phyloP scores from a whole-genome alignment of 257 asterid species.

The Sherardia arvensis region DNA sequence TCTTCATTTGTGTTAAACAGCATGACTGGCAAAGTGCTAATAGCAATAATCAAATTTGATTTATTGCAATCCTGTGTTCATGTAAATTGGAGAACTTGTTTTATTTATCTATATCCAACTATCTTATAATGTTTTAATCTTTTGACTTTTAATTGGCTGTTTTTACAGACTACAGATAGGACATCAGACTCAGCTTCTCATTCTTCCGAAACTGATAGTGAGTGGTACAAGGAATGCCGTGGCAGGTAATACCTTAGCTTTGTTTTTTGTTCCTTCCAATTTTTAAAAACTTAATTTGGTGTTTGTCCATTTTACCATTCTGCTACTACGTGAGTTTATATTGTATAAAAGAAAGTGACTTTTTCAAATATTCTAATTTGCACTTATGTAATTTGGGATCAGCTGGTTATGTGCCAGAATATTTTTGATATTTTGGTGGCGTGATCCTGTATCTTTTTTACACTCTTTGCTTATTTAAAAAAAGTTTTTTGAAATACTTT shows the following conservation, averaged over 20 bases:
- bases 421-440: neutral
- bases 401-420: too few species aligned
- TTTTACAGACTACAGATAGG: slow-evolving; percentile 45
- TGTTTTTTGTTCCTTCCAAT: neutral
- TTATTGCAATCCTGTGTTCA: neutral
- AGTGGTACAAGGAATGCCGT: slow-evolving; percentile 34
- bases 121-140: neutral
- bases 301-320: neutral
- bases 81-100: neutral
- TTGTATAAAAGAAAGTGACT: neutral
- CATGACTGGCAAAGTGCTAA: neutral
- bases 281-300: neutral
- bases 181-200: slow-evolving; percentile 44
- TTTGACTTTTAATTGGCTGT: slow-evolving; percentile 7
- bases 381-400: too few species aligned
- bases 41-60: neutral
- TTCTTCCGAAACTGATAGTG: slow-evolving; percentile 46
- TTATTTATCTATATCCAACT: neutral
- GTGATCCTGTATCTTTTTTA: neutral
- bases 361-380: neutral
- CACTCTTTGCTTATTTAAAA: neutral
- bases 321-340: neutral
- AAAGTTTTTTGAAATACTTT: neutral
- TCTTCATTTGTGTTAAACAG: neutral
- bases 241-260: slow-evolving; percentile 43